A percentile compares a stretch with the other conserved stretches of the same genome.
phyloP scores from a whole-genome alignment of 257 asterid species.

The Nicotiana knightiana region DNA sequence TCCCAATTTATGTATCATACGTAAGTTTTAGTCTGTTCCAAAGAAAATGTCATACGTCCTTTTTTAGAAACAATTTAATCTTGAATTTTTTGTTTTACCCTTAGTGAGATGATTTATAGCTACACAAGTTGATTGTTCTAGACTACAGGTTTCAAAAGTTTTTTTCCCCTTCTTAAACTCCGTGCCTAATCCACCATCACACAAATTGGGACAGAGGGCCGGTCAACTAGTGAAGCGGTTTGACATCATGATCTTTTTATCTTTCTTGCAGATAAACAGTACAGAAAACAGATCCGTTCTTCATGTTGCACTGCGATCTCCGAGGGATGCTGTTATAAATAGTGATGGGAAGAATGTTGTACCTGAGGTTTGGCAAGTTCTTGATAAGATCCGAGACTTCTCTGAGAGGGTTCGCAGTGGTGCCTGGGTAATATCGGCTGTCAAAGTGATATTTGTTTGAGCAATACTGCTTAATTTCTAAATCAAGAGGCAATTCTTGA shows the following conservation, averaged over 20 bases:
- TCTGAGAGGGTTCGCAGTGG: conserved; percentile 93
- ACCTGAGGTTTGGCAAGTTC: conserved; percentile 96
- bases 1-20: no score
- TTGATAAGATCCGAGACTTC: conserved; percentile 85
- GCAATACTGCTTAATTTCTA: conserved; percentile 12
- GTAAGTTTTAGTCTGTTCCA: no score
- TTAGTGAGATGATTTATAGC: no score
- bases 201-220: background rate
- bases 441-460: conserved; percentile 7
- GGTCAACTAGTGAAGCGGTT: background rate
- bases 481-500: conserved; percentile 8
- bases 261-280: conserved; percentile 67
- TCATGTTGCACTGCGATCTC: conserved; percentile 94
- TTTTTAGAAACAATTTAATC: no score
- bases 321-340: conserved; percentile 69
- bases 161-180: no score
- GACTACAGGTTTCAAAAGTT: no score
- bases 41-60: no score
- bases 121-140: no score
- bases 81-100: no score
- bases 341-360: conserved; percentile 97
- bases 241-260: conserved; percentile 10
- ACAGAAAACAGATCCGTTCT: conserved; percentile 96
- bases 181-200: no score
- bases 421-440: conserved; percentile 67